phyloP scores from a whole-genome alignment of 306 rosid species.

The Datisca glomerata region DNA sequence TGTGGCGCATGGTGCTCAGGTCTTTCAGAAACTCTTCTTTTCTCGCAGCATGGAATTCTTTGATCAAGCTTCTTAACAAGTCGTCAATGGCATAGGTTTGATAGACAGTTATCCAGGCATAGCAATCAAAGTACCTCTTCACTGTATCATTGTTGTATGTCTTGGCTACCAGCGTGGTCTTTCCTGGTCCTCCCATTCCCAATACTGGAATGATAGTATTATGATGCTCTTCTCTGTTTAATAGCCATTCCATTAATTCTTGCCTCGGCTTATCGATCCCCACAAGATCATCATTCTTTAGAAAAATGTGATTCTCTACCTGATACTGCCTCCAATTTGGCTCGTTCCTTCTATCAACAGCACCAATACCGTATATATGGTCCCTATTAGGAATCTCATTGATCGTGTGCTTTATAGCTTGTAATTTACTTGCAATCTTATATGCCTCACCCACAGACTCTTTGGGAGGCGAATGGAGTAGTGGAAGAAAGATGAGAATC shows the following conservation, averaged over 20 bases:
- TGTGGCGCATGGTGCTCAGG: constrained; percentile 4
- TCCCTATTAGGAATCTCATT: constrained; percentile 4
- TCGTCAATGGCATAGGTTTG: constrained; percentile 13
- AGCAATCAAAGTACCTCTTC: not conserved
- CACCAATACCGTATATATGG: not conserved
- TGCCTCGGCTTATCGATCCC: constrained; percentile 1
- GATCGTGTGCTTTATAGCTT: not conserved
- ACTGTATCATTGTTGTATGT: not conserved
- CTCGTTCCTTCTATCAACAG: not conserved
- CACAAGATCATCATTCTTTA: constrained; percentile 1
- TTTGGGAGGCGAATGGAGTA: not conserved
- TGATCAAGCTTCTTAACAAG: constrained; percentile 12
- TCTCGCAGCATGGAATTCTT: constrained; percentile 1
- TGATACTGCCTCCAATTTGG: not conserved
- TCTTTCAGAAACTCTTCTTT: constrained; percentile 3
- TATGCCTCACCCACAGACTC: not conserved
- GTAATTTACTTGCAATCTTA: not conserved
- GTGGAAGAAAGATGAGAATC: not conserved
- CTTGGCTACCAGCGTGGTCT: constrained; percentile 4
- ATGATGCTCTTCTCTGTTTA: not conserved
- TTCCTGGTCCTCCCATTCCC: constrained; percentile 10
- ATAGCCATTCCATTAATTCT: not conserved
- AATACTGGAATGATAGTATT: constrained; percentile 1
- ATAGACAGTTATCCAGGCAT: constrained; percentile 14
- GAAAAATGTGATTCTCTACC: not conserved